phyloP scores from a whole-genome alignment of 352 stramenopile genomes.

The Phytophthora chlamydospora region DNA sequence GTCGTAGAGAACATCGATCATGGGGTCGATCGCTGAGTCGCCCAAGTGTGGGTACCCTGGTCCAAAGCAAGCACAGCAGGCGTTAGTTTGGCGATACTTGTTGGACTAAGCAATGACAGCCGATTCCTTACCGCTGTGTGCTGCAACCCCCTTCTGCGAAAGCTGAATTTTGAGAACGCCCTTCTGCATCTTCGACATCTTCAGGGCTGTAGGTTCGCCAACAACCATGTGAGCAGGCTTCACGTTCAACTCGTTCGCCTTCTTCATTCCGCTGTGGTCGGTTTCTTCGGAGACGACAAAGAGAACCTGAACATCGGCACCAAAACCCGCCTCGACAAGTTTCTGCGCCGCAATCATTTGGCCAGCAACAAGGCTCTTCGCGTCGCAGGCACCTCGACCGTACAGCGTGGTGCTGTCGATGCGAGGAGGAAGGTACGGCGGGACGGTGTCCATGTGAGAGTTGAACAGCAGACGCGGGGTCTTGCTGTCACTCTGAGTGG shows the following conservation, averaged over 20 bases:
- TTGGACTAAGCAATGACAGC: not conserved
- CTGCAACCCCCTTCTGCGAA: slow-evolving; percentile 70
- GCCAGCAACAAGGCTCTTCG: slow-evolving; percentile 82
- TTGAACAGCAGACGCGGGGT: slow-evolving; percentile 78
- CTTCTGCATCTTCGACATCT: slow-evolving; percentile 89
- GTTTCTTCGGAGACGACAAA: slow-evolving; percentile 91
- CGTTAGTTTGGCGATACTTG: slow-evolving; percentile 8
- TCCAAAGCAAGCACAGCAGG: not conserved
- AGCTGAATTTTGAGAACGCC: slow-evolving; percentile 87
- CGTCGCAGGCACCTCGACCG: slow-evolving; percentile 84
- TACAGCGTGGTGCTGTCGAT: slow-evolving; percentile 72
- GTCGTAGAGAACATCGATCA: slow-evolving; percentile 85
- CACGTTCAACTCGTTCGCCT: slow-evolving; percentile 80
- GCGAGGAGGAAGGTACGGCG: slow-evolving; percentile 67
- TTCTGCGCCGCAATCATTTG: slow-evolving; percentile 84
- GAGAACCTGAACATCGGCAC: slow-evolving; percentile 71
- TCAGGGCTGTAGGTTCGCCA: slow-evolving; percentile 78
- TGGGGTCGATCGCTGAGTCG: slow-evolving; percentile 82
- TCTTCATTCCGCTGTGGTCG: slow-evolving; percentile 90
- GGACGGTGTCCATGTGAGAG: slow-evolving; percentile 89
- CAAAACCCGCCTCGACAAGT: slow-evolving; percentile 60
- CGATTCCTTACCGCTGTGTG: slow-evolving; percentile 65
- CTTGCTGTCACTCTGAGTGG: slow-evolving; percentile 61
- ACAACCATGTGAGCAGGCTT: slow-evolving; percentile 80
- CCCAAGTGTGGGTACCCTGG: slow-evolving; percentile 81